Evolutionary conservation across 2,329 filamentous ascomycete genomes (phyloP).

Genomic region (Paramyrothecium sp.): DNA sequence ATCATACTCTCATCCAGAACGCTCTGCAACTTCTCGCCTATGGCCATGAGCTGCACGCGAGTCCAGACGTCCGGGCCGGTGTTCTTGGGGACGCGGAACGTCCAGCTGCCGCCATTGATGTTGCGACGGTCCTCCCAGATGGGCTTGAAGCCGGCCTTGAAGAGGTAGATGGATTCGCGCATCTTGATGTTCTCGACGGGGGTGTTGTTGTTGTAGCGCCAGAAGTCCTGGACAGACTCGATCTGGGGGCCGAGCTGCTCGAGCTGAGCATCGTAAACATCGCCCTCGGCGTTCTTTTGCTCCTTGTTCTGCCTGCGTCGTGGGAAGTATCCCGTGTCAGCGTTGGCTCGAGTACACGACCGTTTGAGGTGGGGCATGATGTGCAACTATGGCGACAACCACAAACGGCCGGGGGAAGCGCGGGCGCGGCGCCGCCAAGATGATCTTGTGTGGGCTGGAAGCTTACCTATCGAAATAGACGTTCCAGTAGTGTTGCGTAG

Average conservation of each 20-base stretch:
- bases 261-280: conserved; percentile 52
- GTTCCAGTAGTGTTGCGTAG: conserved; percentile 78
- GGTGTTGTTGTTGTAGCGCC: conserved; percentile 79
- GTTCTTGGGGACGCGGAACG: conserved; percentile 82
- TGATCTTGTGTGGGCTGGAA: no score
- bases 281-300: conserved; percentile 36
- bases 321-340: not conserved
- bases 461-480: conserved; percentile 64
- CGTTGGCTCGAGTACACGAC: no score
- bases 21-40: conserved; percentile 77
- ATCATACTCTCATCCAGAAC: conserved; percentile 67
- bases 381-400: not conserved
- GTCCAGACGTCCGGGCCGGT: conserved; percentile 76
- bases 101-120: conserved; percentile 83
- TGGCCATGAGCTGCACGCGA: conserved; percentile 75
- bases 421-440: not conserved
- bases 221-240: conserved; percentile 82
- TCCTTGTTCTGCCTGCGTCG: conserved; percentile 41
- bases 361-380: no score
- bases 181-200: conserved; percentile 74
- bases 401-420: not conserved
- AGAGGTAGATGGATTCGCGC: conserved; percentile 76
- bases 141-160: conserved; percentile 74
- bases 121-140: conserved; percentile 88
- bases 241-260: conserved; percentile 65